Percentiles rank a stretch among this genome's conserved stretches.
phyloP scores from a whole-genome alignment of 306 rosid genomes.

The Malus domestica region DNA sequence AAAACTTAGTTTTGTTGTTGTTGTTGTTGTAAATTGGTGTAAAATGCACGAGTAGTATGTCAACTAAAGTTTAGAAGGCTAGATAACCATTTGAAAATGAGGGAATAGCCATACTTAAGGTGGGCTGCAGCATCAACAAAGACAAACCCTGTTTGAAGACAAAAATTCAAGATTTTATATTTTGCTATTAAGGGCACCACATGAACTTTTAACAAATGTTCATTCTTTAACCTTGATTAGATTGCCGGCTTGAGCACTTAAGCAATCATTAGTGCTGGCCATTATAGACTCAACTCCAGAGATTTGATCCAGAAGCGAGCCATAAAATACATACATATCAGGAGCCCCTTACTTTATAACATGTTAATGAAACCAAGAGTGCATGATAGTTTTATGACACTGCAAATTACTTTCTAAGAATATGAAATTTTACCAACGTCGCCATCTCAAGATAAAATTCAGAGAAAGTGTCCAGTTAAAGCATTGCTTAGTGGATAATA shows the following conservation, averaged over 20 bases:
- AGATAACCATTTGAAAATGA: background rate
- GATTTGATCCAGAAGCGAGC: too few relatives aligned
- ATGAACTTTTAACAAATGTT: slow-evolving; percentile 12
- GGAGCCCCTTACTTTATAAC: slow-evolving; percentile 10
- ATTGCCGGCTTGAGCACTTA: slow-evolving; percentile 83
- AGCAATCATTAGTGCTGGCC: slow-evolving; percentile 81
- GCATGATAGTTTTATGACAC: background rate
- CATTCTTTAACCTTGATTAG: slow-evolving; percentile 55
- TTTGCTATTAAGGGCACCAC: slow-evolving; percentile 15
- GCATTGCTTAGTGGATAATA: background rate
- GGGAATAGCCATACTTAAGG: slow-evolving; percentile 39
- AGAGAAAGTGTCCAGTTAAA: background rate
- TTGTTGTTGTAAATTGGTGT: too few relatives aligned
- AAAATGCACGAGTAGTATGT: background rate
- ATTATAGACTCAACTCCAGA: slow-evolving; percentile 57
- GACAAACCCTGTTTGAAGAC: slow-evolving; percentile 47
- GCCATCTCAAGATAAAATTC: background rate
- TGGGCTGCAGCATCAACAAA: slow-evolving; percentile 55
- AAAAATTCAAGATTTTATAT: slow-evolving; percentile 16
- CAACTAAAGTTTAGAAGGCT: slow-evolving; percentile 12
- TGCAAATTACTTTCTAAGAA: background rate
- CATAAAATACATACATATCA: slow-evolving; percentile 18
- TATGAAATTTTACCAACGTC: background rate
- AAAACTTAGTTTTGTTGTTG: too few relatives aligned
- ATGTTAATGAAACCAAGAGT: slow-evolving; percentile 9